Base-by-base conservation (phyloP, 345 rosid genomes). In the Brassica rapa region DNA sequence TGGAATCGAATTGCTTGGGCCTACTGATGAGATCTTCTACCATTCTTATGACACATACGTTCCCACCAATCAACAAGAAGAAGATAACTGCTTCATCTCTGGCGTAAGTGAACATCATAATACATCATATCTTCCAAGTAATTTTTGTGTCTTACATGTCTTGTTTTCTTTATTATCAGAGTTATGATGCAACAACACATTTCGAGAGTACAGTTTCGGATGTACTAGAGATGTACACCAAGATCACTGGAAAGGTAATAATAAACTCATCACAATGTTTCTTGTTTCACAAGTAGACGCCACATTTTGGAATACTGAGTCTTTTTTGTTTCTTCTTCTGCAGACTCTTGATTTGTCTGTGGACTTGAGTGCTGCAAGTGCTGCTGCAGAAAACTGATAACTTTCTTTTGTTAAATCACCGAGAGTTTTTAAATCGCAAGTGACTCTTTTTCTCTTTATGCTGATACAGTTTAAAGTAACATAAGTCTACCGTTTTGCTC, bases 1-100 rank as follows among this genome's bases (percentile, higher is more conserved):
- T 21, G 99, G 98, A 59, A 86, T 90, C 55, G 89, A 91, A 82
- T 92, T 95, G 73, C 87, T 95, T 77, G 93, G 97, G 56, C 87
- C 94, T 30, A 79, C 88, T 29, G 97, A 95, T 73, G 98, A 95
- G 83, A 88, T 95, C 80, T 93, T 95, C 79, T 95, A 84, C 69
- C 97, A 95, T 56, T 85, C 81, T 63, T 89, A 89, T 76, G 93
- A 93, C 74, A 83, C 91, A 84, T 90, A 80, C 55, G 90, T 89
- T 67, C 97, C 98, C 2, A 88, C 87, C 76, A 91, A 93, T 73
- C 90, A 86, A 21, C 90, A 91, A 59, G 78, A 93, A 71, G 79
- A 87, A 70, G 98, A 95, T 82, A 91, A 90, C 82, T 95, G 98
- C 77, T 95, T 95, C 83, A 86, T 95, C 74, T 91, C 99, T 62